Conservation (phyloP, 371 early-diverging fungal species). For the Mucor indicus region DNA sequence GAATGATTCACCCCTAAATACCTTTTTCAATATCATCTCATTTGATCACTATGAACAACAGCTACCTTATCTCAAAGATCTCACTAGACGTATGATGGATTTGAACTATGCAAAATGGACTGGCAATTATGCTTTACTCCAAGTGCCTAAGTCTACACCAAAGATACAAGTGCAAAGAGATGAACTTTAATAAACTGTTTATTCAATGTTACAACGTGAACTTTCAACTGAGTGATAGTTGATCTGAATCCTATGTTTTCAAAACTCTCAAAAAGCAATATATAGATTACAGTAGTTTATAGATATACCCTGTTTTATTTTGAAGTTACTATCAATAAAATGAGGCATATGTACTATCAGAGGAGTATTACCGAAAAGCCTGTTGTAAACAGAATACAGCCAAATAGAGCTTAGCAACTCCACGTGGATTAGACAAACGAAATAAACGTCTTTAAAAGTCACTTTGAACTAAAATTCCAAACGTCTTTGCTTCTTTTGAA, state of each 20-base stretch:
- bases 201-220: no score
- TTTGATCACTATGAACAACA: slow-evolving; percentile 22
- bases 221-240: no score
- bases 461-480: slow-evolving; percentile 4
- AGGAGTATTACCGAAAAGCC: no score
- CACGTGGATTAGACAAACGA: no score
- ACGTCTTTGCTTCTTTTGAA: neutral
- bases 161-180: slow-evolving; percentile 12
- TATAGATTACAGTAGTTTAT: no score
- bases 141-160: slow-evolving; percentile 1
- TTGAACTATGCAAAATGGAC: slow-evolving; percentile 34
- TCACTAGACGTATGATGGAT: slow-evolving; percentile 28
- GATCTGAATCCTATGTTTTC: no score
- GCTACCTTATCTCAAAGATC: slow-evolving; percentile 23
- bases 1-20: slow-evolving; percentile 20
- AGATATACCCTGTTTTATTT: no score
- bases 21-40: slow-evolving; percentile 18
- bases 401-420: no score
- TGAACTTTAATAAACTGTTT: slow-evolving; percentile 22
- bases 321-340: no score
- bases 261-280: no score
- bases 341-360: no score
- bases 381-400: no score
- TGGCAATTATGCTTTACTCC: slow-evolving; percentile 11
- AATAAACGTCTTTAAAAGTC: neutral